These are phyloP conservation scores for Pyrenula massariospora DNA, from an alignment of 495 filamentous ascomycete species.

Conservation along the genomic window DNA sequence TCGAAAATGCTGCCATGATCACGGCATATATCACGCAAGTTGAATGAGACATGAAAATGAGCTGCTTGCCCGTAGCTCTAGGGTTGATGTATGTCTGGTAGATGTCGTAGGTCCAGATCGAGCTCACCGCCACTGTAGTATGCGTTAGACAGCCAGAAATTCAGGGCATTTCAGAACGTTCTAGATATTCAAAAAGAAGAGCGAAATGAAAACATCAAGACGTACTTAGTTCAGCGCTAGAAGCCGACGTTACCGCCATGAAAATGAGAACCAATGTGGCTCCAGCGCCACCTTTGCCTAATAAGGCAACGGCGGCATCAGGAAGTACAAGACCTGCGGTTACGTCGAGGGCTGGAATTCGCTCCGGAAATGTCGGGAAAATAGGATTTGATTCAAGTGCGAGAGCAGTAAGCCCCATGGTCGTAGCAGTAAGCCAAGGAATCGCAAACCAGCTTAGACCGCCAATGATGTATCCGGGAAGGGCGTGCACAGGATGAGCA, in stretches of 20 bases:
- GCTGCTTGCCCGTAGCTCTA: conserved; percentile 53
- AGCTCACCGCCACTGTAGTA: conserved; percentile 60
- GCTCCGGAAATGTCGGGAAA: conserved; percentile 61
- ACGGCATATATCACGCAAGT: conserved; percentile 67
- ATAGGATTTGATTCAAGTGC: conserved; percentile 65
- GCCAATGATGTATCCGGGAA: conserved; percentile 87
- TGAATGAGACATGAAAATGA: conserved; percentile 78
- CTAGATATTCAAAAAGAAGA: neutral
- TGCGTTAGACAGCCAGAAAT: neutral
- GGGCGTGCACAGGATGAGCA: conserved; percentile 76
- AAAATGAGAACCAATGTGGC: conserved; percentile 81
- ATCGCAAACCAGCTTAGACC: conserved; percentile 94
- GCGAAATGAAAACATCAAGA: neutral
- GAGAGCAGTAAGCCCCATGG: conserved; percentile 84
- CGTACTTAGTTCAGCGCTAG: conserved; percentile 64
- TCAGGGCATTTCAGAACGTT: neutral
- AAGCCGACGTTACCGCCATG: conserved; percentile 90
- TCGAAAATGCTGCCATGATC: conserved; percentile 75
- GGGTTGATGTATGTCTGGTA: conserved; percentile 55
- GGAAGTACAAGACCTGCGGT: conserved; percentile 81
- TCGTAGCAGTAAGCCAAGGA: conserved; percentile 85
- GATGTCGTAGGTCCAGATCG: conserved; percentile 89
- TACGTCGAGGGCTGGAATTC: conserved; percentile 67
- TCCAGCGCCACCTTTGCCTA: conserved; percentile 79
- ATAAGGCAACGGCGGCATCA: conserved; percentile 76